Percentiles rank a stretch among this genome's conserved stretches.
phyloP scores from a whole-genome alignment of 306 rosid species.

The Lathyrus sativus region DNA sequence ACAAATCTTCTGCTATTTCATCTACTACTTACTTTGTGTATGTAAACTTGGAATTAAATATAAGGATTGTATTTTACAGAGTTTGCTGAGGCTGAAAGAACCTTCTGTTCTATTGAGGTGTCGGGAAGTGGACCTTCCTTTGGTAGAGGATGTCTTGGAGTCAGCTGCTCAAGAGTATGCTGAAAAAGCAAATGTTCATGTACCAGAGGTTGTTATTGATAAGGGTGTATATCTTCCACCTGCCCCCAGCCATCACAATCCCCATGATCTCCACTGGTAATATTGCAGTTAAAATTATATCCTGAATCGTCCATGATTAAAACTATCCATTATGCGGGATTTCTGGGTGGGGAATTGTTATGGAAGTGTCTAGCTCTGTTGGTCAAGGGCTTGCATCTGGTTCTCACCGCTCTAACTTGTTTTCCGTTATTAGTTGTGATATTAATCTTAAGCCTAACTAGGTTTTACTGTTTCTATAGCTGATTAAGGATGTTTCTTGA shows the following conservation, averaged over 20 bases:
- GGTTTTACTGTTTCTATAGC: slow-evolving; percentile 18
- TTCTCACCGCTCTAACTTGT: background rate
- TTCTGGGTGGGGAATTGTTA: slow-evolving; percentile 16
- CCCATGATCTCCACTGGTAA: slow-evolving; percentile 79
- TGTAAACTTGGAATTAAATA: slow-evolving; percentile 16
- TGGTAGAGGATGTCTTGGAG: slow-evolving; percentile 72
- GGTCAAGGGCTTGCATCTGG: slow-evolving; percentile 8
- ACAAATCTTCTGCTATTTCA: slow-evolving; percentile 8
- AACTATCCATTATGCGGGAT: background rate
- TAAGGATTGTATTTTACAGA: slow-evolving; percentile 52
- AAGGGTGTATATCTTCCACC: slow-evolving; percentile 75
- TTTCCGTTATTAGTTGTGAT: slow-evolving; percentile 15
- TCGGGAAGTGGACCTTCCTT: slow-evolving; percentile 67
- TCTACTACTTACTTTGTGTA: background rate
- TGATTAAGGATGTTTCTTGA: slow-evolving; percentile 32
- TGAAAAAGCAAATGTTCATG: slow-evolving; percentile 63
- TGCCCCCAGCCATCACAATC: slow-evolving; percentile 63
- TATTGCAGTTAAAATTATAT: slow-evolving; percentile 22
- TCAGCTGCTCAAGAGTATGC: slow-evolving; percentile 86
- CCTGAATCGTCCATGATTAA: slow-evolving; percentile 8
- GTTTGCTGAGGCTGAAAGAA: slow-evolving; percentile 91
- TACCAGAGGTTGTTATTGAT: slow-evolving; percentile 80
- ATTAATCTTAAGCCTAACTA: background rate
- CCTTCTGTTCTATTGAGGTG: slow-evolving; percentile 89
- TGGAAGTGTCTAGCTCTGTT: slow-evolving; percentile 18